Base-by-base conservation (phyloP, 1,139 yeast genomes). In the Pichia sp. region DNA sequence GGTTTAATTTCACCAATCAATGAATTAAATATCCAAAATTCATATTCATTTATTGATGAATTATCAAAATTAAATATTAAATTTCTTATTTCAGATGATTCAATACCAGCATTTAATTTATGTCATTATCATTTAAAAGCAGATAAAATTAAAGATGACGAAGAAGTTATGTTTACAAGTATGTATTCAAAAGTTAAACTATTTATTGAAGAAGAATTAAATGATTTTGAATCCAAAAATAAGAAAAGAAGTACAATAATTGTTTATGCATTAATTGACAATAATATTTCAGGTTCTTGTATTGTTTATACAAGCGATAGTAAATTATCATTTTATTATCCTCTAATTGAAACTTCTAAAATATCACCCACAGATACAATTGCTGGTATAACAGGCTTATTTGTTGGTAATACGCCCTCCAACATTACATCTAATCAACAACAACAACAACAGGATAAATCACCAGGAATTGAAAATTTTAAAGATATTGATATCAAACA, bases 331-430 rank as follows among this genome's bases (percentile, higher is more conserved):
- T 71, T 70, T 48, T 76, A 68, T 59, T 79, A 68, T 62, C 85
- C 86, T 11, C 77, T 79, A 58, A 68, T 71, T 44, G 58, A 65
- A 7, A 36, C 46, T 5, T 43, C 49, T 5, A 30, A 44, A 18
- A 36, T 34, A 4, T 5, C 26, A 2, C n/a, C 40, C 1, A 36
- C 34, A 9, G 56, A 52, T 5, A 42, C 37, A 30, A 68, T 77
- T 28, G 83, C 83, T 8, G 83, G 80, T 1, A 67, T 81, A n/a
- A 68, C 79, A 33, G 83, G 81, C 2, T 73, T 81, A 1, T 70
- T 79, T 26, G 75, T 78, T 34, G 83, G 79, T 55, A 79, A 79
- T 27, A 8, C 26, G 11, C 29, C 37, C 4, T n/a, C 34, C 6
- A 26, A 70, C 71, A 52, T 30, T 6, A 30, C 32, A 30, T 8